phyloP scores from a whole-genome alignment of 2,329 filamentous ascomycete genomes.

The Exophiala bonariae region DNA sequence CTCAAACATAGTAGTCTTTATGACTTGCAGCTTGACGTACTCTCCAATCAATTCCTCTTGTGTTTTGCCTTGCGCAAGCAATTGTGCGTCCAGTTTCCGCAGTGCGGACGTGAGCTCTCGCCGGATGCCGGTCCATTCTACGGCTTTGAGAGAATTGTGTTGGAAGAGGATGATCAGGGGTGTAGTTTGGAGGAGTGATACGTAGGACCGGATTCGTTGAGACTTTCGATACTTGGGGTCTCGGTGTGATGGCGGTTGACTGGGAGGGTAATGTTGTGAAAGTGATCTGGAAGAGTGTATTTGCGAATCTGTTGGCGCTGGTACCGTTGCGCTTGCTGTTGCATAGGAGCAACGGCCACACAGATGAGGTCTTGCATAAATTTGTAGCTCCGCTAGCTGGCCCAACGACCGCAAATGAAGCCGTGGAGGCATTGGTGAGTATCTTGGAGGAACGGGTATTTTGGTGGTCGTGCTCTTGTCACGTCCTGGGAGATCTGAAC shows the following conservation, averaged over 20 bases:
- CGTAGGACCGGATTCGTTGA: conserved; percentile 83
- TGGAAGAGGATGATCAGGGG: conserved; percentile 86
- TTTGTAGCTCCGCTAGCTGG: conserved; percentile 34
- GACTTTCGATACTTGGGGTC: conserved; percentile 85
- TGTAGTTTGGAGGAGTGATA: conserved; percentile 80
- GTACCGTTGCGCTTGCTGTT: conserved; percentile 51
- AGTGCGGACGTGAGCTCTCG: conserved; percentile 66
- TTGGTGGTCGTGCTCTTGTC: too few relatives aligned
- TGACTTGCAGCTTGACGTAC: conserved; percentile 73
- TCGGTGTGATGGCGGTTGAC: conserved; percentile 85
- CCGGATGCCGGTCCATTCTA: conserved; percentile 72
- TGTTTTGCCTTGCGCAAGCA: conserved; percentile 52
- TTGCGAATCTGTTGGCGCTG: conserved; percentile 54
- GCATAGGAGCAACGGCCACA: conserved; percentile 38
- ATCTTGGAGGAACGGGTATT: too few relatives aligned
- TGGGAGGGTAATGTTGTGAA: conserved; percentile 53
- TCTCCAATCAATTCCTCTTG: conserved; percentile 51
- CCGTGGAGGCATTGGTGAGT: conserved; percentile 62
- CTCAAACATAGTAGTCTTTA: conserved; percentile 87
- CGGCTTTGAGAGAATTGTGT: conserved; percentile 72
- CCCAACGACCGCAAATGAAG: conserved; percentile 42
- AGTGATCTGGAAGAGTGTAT: conserved; percentile 45
- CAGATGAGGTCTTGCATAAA: conserved; percentile 33
- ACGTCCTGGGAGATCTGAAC: too few relatives aligned
- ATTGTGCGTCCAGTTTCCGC: conserved; percentile 66